These are phyloP conservation scores for Diaporthe amygdali DNA, from an alignment of 2,329 filamentous ascomycete species.

Conservation along the genomic window DNA sequence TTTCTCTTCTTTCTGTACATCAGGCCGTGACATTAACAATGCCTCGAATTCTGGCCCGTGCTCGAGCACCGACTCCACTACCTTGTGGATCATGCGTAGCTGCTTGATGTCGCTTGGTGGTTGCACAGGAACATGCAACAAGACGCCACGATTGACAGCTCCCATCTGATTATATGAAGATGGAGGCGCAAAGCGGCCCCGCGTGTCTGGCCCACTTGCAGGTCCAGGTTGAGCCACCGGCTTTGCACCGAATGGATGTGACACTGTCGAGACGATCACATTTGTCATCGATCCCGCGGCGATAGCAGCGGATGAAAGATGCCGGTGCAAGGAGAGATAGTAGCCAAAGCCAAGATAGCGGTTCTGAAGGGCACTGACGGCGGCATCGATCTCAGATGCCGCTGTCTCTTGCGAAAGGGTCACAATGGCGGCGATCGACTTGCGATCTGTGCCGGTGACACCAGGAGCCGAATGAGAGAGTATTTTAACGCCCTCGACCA, in stretches of 20 bases:
- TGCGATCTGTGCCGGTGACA: slow-evolving; percentile 65
- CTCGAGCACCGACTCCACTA: slow-evolving; percentile 78
- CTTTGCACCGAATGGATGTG: slow-evolving; percentile 81
- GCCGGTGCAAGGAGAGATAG: slow-evolving; percentile 79
- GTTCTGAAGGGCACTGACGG: slow-evolving; percentile 80
- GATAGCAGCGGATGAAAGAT: slow-evolving; percentile 79
- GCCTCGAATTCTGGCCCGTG: slow-evolving; percentile 91
- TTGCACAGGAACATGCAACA: slow-evolving; percentile 74
- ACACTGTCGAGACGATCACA: slow-evolving; percentile 52
- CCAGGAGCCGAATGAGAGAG: slow-evolving; percentile 58
- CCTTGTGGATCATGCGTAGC: slow-evolving; percentile 84
- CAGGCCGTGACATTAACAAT: slow-evolving; percentile 82
- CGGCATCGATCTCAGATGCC: slow-evolving; percentile 80
- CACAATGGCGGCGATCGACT: slow-evolving; percentile 78
- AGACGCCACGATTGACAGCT: slow-evolving; percentile 47
- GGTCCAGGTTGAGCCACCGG: slow-evolving; percentile 54
- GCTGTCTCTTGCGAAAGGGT: slow-evolving; percentile 81
- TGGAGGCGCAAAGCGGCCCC: slow-evolving; percentile 74
- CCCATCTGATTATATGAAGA: slow-evolving; percentile 63
- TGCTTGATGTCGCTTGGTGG: slow-evolving; percentile 79
- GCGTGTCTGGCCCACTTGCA: slow-evolving; percentile 25
- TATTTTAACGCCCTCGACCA: slow-evolving; percentile 76
- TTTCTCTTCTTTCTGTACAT: slow-evolving; percentile 84
- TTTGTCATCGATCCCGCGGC: slow-evolving; percentile 39
- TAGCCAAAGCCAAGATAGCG: slow-evolving; percentile 85